Percentiles rank a stretch among this genome's conserved stretches.
Conservation (phyloP, 2,329 filamentous ascomycete genomes). For the Penicillium fuscoglaucum region DNA sequence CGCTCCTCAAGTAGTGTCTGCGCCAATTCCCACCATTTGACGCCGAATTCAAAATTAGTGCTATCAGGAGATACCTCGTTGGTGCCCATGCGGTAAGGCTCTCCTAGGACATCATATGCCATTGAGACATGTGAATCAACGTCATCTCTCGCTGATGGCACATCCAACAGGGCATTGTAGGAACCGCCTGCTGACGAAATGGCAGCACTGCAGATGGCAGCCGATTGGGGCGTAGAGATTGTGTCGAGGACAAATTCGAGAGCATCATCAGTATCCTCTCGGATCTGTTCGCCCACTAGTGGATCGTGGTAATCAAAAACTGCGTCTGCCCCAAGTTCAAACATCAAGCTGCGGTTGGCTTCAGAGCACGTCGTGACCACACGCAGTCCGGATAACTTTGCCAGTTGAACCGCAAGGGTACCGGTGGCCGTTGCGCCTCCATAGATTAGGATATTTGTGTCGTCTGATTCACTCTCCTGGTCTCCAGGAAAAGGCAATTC, state of each 20-base stretch:
- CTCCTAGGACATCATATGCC: conserved; percentile 24
- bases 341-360: conserved; percentile 19
- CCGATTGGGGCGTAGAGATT: conserved; percentile 22
- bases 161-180: conserved; percentile 23
- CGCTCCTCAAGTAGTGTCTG: conserved; percentile 18
- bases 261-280: conserved; percentile 21
- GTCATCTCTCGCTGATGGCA: conserved; percentile 17
- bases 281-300: conserved; percentile 30
- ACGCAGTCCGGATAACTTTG: conserved; percentile 32
- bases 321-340: conserved; percentile 32
- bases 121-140: conserved; percentile 24
- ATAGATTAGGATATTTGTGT: conserved; percentile 30
- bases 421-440: conserved; percentile 42
- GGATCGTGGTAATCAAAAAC: conserved; percentile 38
- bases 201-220: conserved; percentile 21
- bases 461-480: background rate
- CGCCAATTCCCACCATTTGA: conserved; percentile 14
- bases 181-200: conserved; percentile 20
- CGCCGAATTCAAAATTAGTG: conserved; percentile 18
- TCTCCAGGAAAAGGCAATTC: conserved; percentile 29
- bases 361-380: conserved; percentile 29
- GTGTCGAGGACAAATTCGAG: conserved; percentile 25
- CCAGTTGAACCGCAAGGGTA: conserved; percentile 42
- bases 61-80: conserved; percentile 7
- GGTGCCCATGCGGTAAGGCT: conserved; percentile 20